phyloP scores from a whole-genome alignment of 2,329 filamentous ascomycete genomes.

The Alternaria gansuensis region DNA sequence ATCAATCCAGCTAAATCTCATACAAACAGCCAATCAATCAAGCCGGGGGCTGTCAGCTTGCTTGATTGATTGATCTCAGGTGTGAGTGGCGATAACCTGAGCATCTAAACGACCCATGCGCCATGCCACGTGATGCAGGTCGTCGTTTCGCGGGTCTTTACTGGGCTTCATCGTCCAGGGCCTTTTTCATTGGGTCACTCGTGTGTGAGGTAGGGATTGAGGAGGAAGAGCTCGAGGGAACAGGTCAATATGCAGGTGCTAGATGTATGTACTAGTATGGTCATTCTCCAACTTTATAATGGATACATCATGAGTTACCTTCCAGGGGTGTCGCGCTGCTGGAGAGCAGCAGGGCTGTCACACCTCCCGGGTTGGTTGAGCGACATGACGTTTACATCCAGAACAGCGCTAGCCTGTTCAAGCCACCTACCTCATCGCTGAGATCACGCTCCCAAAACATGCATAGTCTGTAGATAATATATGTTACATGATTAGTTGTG shows the following conservation, averaged over 20 bases:
- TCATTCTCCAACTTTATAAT: background rate
- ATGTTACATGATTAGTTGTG: background rate
- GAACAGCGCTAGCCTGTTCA: background rate
- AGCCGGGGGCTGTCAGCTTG: no score
- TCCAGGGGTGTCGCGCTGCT: background rate
- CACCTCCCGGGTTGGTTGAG: background rate
- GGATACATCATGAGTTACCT: background rate
- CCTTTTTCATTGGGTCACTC: conserved; percentile 3
- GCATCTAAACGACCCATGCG: background rate
- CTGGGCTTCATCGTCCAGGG: background rate
- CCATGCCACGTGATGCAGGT: background rate
- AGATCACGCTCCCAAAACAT: background rate
- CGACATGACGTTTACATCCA: background rate
- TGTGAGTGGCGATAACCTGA: background rate
- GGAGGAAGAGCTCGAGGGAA: background rate
- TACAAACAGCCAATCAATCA: no score
- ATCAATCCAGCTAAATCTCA: no score
- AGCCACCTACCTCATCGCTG: background rate
- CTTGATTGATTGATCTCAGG: no score
- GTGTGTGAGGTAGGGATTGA: background rate
- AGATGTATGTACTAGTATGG: background rate
- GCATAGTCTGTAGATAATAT: background rate
- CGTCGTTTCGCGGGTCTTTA: background rate
- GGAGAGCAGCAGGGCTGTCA: background rate
- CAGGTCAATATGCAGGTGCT: background rate